Evolutionary conservation across 352 stramenopile species (phyloP), one percentile per base, ranked within the genome.

Genomic region (Elongisporangium senticosum): DNA sequence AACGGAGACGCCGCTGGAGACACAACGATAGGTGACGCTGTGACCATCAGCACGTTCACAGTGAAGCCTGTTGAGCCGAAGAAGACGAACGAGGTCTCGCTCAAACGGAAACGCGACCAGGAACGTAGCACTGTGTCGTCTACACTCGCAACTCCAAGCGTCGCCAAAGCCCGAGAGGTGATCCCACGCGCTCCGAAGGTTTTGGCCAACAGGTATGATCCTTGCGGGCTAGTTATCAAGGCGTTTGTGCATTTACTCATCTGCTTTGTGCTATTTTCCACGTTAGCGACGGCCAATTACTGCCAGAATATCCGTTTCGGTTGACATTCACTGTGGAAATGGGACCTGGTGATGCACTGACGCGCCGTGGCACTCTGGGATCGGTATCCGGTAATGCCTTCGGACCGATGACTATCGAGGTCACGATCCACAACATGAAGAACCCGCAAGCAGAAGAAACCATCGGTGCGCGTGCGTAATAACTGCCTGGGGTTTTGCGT

Each of bases 31-130:
- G 33, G 33, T 43, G 33, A 43, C 33, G 33, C 33, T 43, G 33
- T 43, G 33, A 43, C 10, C 11, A 43, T 43, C 11, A 43, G 33
- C 33, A 43, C 33, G 33, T 43, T 43, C 11, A 43, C 33, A 43
- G 33, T 43, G 10, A 43, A 43, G 33, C 33, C 33, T 43, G 13
- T 24, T 2, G 71, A 83, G 23, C 19, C 40, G 22, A 83, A 80
- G 53, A 80, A 71, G 52, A 71, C 66, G 17, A 59, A 75, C 20
- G 62, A 65, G 4, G 23, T 50, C 11, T 84, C 76, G 8, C 55
- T 87, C 7, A 93, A 93, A 54, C 67, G 83, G n/a, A 93, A 90
- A 55, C 65, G 80, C 40, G 80, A 93, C 23, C 69, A 57, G 7
- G 78, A 89, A 7, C 70, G 76, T 5, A 23, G 55, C 20, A 17